A percentile compares a stretch with the other conserved stretches of the same genome.
phyloP scores from a whole-genome alignment of 1,284 basidiomycete species.

The Mrakiaceae sp. region DNA sequence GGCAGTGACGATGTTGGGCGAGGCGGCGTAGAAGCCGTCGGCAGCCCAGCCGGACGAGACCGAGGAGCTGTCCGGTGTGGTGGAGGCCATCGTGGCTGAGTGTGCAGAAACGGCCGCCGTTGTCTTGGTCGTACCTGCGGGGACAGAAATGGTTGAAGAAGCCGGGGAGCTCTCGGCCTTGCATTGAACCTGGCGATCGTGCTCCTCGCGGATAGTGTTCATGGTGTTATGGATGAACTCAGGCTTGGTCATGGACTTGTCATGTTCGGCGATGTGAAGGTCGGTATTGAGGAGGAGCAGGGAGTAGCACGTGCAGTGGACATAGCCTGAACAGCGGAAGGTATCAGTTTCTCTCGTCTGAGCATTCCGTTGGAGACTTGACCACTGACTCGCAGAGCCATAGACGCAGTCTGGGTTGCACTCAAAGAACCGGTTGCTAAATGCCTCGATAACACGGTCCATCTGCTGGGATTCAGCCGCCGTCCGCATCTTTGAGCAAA shows the following conservation, averaged over 20 bases:
- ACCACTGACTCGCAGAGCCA: slow-evolving; percentile 61
- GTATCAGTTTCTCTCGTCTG: not conserved
- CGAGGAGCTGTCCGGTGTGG: too few relatives aligned
- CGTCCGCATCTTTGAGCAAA: slow-evolving; percentile 84
- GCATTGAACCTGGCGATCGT: not conserved
- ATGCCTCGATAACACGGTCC: slow-evolving; percentile 86
- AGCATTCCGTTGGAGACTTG: too few relatives aligned
- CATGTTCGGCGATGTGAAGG: slow-evolving; percentile 84
- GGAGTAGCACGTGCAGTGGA: slow-evolving; percentile 88
- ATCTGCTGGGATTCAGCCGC: slow-evolving; percentile 97
- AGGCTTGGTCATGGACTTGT: slow-evolving; percentile 77
- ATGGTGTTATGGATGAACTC: slow-evolving; percentile 93
- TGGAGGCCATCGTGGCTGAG: too few relatives aligned
- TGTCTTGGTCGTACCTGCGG: too few relatives aligned
- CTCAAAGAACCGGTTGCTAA: slow-evolving; percentile 78
- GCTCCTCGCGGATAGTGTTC: slow-evolving; percentile 51
- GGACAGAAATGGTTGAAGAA: too few relatives aligned
- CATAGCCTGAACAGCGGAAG: slow-evolving; percentile 49
- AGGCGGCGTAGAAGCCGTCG: slow-evolving; percentile 6
- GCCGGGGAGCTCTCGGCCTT: not conserved
- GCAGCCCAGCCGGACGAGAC: not conserved
- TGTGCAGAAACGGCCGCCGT: too few relatives aligned
- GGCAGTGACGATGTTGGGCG: not conserved
- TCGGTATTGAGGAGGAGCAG: slow-evolving; percentile 93
- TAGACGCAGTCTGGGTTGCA: slow-evolving; percentile 73